Percentiles rank a stretch among this genome's conserved stretches.
These are phyloP conservation scores for Zasmidium citrigriseum DNA, from an alignment of 2,329 filamentous ascomycete species.

Conservation along the genomic window DNA sequence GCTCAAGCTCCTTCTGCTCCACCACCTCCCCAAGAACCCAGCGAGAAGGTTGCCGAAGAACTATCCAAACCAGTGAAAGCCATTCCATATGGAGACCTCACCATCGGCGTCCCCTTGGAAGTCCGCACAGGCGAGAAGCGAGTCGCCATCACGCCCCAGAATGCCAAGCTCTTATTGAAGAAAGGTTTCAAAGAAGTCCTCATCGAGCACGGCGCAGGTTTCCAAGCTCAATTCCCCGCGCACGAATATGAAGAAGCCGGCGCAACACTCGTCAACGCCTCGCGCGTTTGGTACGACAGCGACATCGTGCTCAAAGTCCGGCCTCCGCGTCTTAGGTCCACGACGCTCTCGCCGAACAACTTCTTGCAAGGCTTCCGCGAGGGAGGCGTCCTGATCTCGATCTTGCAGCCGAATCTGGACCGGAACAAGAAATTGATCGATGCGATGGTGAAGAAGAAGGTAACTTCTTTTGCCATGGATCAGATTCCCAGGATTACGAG, in stretches of 20 bases:
- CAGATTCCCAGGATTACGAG: slow-evolving; percentile 88
- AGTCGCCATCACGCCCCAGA: slow-evolving; percentile 81
- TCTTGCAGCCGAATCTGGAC: slow-evolving; percentile 68
- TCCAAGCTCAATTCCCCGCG: slow-evolving; percentile 74
- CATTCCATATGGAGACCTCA: slow-evolving; percentile 68
- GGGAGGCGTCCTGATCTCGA: slow-evolving; percentile 75
- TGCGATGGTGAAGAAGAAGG: slow-evolving; percentile 67
- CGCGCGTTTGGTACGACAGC: slow-evolving; percentile 70
- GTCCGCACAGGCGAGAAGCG: slow-evolving; percentile 77
- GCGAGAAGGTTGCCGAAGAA: slow-evolving; percentile 8
- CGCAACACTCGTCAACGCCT: slow-evolving; percentile 70
- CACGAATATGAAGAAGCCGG: slow-evolving; percentile 76
- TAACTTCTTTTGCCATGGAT: slow-evolving; percentile 87
- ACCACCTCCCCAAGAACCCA: slow-evolving; percentile 7
- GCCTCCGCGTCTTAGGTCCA: slow-evolving; percentile 62
- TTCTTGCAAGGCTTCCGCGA: slow-evolving; percentile 70
- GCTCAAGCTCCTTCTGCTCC: slow-evolving; percentile 11
- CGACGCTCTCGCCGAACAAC: slow-evolving; percentile 46
- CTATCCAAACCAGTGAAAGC: slow-evolving; percentile 26
- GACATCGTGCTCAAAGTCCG: slow-evolving; percentile 86
- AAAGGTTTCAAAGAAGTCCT: slow-evolving; percentile 79
- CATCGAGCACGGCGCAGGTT: slow-evolving; percentile 78
- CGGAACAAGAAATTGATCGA: slow-evolving; percentile 78
- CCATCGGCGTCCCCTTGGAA: slow-evolving; percentile 77
- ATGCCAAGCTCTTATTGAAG: slow-evolving; percentile 78